A percentile compares a stretch with the other conserved stretches of the same genome.
Evolutionary conservation across 75 land plant species (phyloP).

Genomic region (Adiantum capillusveneris): DNA sequence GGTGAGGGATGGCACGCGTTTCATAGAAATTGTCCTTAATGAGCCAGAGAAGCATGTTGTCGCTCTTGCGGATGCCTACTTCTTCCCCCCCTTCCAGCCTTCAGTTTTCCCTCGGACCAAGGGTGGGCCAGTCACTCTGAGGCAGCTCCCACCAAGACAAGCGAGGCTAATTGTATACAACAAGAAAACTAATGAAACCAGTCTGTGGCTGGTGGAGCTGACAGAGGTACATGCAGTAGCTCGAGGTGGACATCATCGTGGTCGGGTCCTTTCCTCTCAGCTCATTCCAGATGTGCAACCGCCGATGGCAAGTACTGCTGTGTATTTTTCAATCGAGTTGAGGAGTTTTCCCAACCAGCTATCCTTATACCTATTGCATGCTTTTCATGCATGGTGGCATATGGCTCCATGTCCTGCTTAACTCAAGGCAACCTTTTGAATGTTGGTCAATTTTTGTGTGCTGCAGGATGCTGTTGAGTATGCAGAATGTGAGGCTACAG

Average conservation of each 20-base stretch:
- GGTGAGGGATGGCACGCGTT: slow-evolving; percentile 96
- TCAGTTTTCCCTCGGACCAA: slow-evolving; percentile 61
- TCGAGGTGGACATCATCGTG: slow-evolving; percentile 94
- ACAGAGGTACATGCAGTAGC: slow-evolving; percentile 88
- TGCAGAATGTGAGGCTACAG: slow-evolving; percentile 95
- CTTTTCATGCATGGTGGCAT: too few species aligned
- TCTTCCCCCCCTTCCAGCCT: slow-evolving; percentile 98
- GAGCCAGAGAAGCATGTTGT: slow-evolving; percentile 89
- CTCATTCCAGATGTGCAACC: slow-evolving; percentile 90
- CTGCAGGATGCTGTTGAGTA: slow-evolving; percentile 93
- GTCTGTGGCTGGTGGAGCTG: slow-evolving; percentile 83
- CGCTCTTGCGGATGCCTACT: slow-evolving; percentile 94
- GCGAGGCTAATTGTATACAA: slow-evolving; percentile 89
- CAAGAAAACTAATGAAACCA: slow-evolving; percentile 80
- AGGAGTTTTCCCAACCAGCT: too few species aligned
- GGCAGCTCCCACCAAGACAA: slow-evolving; percentile 80
- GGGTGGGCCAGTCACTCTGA: slow-evolving; percentile 72
- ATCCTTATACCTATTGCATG: too few species aligned
- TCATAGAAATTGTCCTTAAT: slow-evolving; percentile 72
- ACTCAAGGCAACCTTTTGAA: too few species aligned
- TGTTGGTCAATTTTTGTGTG: too few species aligned
- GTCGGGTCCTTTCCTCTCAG: slow-evolving; percentile 68
- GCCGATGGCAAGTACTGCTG: slow-evolving; percentile 65
- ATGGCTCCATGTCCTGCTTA: too few species aligned
- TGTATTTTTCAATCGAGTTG: not conserved